Base-by-base conservation (phyloP, 164 flowering plant genomes). In the Umbilicus rupestris region DNA sequence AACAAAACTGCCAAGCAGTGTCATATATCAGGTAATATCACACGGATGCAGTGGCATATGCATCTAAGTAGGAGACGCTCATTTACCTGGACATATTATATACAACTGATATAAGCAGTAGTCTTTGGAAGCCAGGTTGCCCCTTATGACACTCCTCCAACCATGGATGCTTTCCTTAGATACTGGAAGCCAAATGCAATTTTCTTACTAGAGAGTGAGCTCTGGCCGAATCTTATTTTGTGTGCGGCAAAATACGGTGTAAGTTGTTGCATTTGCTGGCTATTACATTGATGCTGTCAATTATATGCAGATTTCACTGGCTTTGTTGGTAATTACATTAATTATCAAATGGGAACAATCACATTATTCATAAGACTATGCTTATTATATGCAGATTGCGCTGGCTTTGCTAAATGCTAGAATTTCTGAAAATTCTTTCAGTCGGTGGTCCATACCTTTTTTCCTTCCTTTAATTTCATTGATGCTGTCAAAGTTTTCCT, bases 201-300 rank as follows among this genome's bases (percentile, higher is more conserved):
- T 20, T 39, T 94, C 37, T 72, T 94, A 22, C 75, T 94, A 74
- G 98, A 94, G 79, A 84, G 83, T 77, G 98, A 94, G 75, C 78
- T 94, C 29, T 94, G 98, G 98, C 98, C 98, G 69, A 94, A 94
- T 77, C 90, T 94, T 70, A 74, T 94, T 58, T 70, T 94, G 80
- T 70, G 80, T 76, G 91, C 96, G 57, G 82, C 96, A 26, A 71
- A 69, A 68, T 74, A 76, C 69, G 87, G 93, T 31, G 98, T 94
- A 77, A 84, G 88, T 81, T 62, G 37, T 52, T 70, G 35, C 39
- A 41, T 66, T 66, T 63, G 52, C 28, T 64, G 29, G 15, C 58
- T 42, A 31, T 35, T 37, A 24, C 46, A 10, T 10, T 7, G 29
- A n/a, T n/a, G n/a, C n/a, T n/a, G n/a, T n/a, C n/a, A n/a, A n/a